Evolutionary conservation across 352 stramenopile genomes (phyloP).

Genomic region (Elongisporangium anandrum): DNA sequence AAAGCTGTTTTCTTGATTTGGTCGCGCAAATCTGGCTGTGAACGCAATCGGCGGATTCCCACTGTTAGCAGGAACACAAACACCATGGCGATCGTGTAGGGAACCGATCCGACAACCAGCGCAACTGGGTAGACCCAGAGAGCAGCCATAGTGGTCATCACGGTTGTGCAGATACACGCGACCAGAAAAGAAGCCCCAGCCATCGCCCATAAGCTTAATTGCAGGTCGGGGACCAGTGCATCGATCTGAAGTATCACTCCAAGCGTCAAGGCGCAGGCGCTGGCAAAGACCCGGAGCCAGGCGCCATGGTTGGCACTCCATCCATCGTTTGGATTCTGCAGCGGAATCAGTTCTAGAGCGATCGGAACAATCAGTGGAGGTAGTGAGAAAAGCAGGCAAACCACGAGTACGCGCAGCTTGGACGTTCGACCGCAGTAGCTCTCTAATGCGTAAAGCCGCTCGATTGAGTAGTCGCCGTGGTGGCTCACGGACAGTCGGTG

Average conservation of each 20-base stretch:
- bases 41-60: not conserved
- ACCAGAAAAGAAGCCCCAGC: too few species aligned
- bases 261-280: too few species aligned
- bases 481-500: not conserved
- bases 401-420: conserved; percentile 6
- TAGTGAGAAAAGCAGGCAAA: conserved; percentile 14
- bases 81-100: too few species aligned
- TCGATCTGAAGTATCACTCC: too few species aligned
- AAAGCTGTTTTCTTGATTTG: not conserved
- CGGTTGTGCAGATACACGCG: too few species aligned
- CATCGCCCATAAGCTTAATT: too few species aligned
- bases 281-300: conserved; percentile 9
- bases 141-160: too few species aligned
- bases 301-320: conserved; percentile 17
- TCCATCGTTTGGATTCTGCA: conserved; percentile 9
- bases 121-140: too few species aligned
- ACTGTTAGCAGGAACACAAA: not conserved
- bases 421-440: conserved; percentile 14
- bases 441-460: conserved; percentile 16
- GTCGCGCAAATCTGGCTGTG: not conserved
- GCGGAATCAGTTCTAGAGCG: conserved; percentile 10
- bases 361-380: conserved; percentile 7
- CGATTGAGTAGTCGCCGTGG: conserved; percentile 13
- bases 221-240: too few species aligned
- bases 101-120: too few species aligned